Base-by-base conservation (phyloP, 805 yeast genomes). In the Nakazawaea ishiwadae region DNA sequence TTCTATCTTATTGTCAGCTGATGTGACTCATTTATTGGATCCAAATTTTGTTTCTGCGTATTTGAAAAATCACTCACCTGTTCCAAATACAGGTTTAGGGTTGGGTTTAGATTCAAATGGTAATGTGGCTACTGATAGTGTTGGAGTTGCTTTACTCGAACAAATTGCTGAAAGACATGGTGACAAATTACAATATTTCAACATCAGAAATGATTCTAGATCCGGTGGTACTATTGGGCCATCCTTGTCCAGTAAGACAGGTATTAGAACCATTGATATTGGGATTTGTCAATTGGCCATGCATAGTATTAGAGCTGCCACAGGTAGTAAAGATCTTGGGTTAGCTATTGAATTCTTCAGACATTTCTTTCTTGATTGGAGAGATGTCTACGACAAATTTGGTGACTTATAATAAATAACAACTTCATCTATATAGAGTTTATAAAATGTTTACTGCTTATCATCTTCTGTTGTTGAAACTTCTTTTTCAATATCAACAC, bases 201-300 rank as follows among this genome's bases (percentile, higher is more conserved):
- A 86, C 55, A 83, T 85, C 59, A 77, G 93, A 61, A 87, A 88
- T 63, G 90, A 81, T 58, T 73, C 85, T 11, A 75, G 93, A 56
- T 81, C 89, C 0, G 96, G 96, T 24, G 95, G 95, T 30, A 86
- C 96, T 21, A 85, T 88, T 55, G 96, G 96, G 0, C 96, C 87
- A 16, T 66, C 73, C 6, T 65, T 81, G 40, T 66, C 85, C 8
- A 60, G 73, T 28, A 75, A 71, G 46, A 79, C 87, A 0, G 88
- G 88, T 39, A 84, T 85, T 3, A 69, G 86, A 53, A 82, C 91
- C 30, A 75, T 84, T 40, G 96, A 86, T 53, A 60, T 85, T 41
- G 96, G 96, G 38, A 81, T 86, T 51, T 79, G 95, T 3, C 95
- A 86, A 62, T 68, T 84, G 52, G 76, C 91, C 1, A 86, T 86